Conservation (phyloP, 352 stramenopile species). For the Phytophthora pistaciae region DNA sequence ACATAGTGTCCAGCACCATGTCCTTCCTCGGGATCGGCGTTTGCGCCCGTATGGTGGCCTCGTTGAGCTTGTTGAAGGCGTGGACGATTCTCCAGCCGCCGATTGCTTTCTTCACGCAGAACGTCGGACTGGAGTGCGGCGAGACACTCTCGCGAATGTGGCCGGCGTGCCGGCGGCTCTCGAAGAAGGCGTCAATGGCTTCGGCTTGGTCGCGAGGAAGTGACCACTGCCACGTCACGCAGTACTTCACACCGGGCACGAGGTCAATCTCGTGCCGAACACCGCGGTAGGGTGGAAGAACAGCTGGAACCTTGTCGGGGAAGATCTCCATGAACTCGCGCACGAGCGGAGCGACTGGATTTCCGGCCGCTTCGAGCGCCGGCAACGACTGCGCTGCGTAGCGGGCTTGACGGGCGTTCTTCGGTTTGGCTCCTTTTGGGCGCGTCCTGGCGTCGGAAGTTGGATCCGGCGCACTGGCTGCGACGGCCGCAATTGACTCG, state of each 20-base stretch:
- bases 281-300: constrained; percentile 21
- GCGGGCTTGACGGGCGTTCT: constrained; percentile 21
- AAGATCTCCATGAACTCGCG: constrained; percentile 29
- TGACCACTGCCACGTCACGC: constrained; percentile 35
- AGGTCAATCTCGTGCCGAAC: constrained; percentile 42
- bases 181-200: constrained; percentile 1
- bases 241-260: constrained; percentile 36
- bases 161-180: neutral
- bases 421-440: constrained; percentile 10
- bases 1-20: neutral
- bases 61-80: too few relatives aligned
- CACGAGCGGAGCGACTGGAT: constrained; percentile 11
- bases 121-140: neutral
- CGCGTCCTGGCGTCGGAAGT: constrained; percentile 4
- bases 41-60: too few relatives aligned
- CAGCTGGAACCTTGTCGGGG: constrained; percentile 27
- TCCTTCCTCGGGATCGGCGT: neutral
- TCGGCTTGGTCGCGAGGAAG: neutral
- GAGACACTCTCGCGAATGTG: neutral
- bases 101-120: too few relatives aligned
- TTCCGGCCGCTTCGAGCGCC: constrained; percentile 7
- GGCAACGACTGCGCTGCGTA: constrained; percentile 28
- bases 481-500: constrained; percentile 7
- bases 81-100: too few relatives aligned
- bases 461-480: neutral